phyloP scores from a whole-genome alignment of 176 grass and related monocot species.

The Triticum aestivum region IWGSC_CS_RefSeq_v2.1 NC_057797.1:733278062-733278561 shows the following conservation, averaged over 20 bases:
- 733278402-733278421: too few relatives aligned
- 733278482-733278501: too few relatives aligned
- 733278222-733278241: neutral
- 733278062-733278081: neutral
- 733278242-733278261: neutral
- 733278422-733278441: too few relatives aligned
- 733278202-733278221: neutral
- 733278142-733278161: neutral
- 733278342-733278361: too few relatives aligned
- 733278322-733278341: neutral
- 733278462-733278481: too few relatives aligned
- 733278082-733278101: neutral
- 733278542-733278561: too few relatives aligned
- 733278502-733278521: too few relatives aligned
- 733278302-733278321: neutral
- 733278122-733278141: neutral
- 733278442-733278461: too few relatives aligned
- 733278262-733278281: conserved; percentile 8
- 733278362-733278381: too few relatives aligned
- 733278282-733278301: neutral
- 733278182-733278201: neutral
- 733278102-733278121: neutral
- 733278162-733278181: conserved; percentile 1
- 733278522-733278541: too few relatives aligned
- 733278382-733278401: too few relatives aligned